Evolutionary conservation across 345 rosid genomes (phyloP).

Genomic region (Excoecaria agallocha): DNA sequence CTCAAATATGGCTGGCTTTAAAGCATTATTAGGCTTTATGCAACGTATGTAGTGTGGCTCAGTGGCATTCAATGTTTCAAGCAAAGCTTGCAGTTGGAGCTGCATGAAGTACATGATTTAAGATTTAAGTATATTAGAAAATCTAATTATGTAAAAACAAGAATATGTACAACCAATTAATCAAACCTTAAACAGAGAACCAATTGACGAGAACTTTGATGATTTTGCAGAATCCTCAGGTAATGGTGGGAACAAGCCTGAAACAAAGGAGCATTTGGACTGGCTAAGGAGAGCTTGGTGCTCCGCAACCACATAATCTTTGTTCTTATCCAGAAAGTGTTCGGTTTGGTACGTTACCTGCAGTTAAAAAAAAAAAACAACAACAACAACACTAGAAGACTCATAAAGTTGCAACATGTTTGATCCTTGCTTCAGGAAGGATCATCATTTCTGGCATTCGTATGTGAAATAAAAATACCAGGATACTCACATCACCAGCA

Average conservation of each 20-base stretch:
- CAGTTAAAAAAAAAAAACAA: conserved; percentile 23
- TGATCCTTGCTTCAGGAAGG: no score
- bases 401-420: no score
- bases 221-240: conserved; percentile 82
- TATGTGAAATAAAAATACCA: neutral
- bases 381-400: no score
- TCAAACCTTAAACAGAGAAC: conserved; percentile 92
- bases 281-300: conserved; percentile 88
- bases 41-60: conserved; percentile 99
- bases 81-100: conserved; percentile 91
- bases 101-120: conserved; percentile 37
- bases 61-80: conserved; percentile 87
- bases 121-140: no score
- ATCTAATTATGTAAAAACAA: no score
- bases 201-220: conserved; percentile 95
- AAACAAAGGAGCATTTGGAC: conserved; percentile 83
- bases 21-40: conserved; percentile 94
- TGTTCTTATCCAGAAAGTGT: conserved; percentile 92
- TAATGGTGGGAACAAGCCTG: conserved; percentile 67
- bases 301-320: conserved; percentile 97
- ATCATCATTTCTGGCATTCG: no score
- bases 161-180: no score
- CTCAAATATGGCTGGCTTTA: conserved; percentile 96
- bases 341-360: conserved; percentile 99
- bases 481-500: conserved; percentile 88